Base-by-base conservation (phyloP, 1,139 yeast genomes). In the Pichia sp. region DNA sequence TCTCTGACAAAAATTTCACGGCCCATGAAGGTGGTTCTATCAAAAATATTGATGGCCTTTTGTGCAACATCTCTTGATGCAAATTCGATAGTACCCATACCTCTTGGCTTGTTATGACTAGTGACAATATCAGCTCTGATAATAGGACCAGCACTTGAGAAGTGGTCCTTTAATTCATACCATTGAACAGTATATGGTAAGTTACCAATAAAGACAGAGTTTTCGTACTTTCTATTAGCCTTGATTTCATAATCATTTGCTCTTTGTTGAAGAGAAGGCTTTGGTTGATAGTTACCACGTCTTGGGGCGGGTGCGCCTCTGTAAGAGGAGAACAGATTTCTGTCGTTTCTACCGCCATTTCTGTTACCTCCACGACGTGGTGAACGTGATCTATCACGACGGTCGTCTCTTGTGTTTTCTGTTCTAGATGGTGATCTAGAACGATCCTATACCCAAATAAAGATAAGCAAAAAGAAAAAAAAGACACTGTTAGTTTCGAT, bases 11-110 rank as follows among this genome's bases (percentile, higher is more conserved):
- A 91, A 40, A 93, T 85, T 58, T 82, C 84, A 64, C 99, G 82
- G 15, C 93, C 96, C 62, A 75, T 71, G 56, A 85, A 78, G 43
- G 73, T 76, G 31, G 79, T 73, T 61, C 86, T 85, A 67, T 88
- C 86, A 60, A 77, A 83, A 57, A 79, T 75, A 46, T 73, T 71
- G 55, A 93, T 89, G 20, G 98, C 98, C 34, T 71, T 75, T 47
- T 75, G 77, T 3, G 91, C 98, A 50, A 82, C 88, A 20, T 78
- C 83, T 48, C 76, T 72, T 45, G 73, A 72, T 14, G 81, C 72
- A 61, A 85, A 93, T 66, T 93, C 98, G 35, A 93, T 97, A 18
- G 96, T 88, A 44, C 91, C 94, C 93, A 84, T 85, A 54, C 99
- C 91, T 70, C 94, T 74, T 66, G 91, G 85, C 60, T 88, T 87